Percentiles rank a stretch among this genome's conserved stretches.
Conservation (phyloP, 305 asterid genomes). For the Fraxinus latifolia region DNA sequence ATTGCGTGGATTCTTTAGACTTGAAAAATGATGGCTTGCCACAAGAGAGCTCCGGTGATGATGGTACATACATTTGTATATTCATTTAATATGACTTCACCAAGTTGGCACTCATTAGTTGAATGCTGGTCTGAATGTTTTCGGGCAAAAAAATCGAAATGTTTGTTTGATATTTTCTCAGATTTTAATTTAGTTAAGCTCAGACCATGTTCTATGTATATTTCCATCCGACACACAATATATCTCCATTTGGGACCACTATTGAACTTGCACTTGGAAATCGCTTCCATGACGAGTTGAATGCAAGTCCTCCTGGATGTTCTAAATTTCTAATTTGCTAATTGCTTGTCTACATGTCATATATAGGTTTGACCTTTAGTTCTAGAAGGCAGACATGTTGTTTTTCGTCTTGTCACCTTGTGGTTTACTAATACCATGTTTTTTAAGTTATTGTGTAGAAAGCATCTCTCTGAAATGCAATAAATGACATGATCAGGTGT, state of each 20-base stretch:
- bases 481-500: neutral
- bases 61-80: constrained; percentile 36
- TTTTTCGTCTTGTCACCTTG: neutral
- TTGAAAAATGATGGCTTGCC: constrained; percentile 30
- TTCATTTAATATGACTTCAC: neutral
- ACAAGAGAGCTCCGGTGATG: constrained; percentile 40
- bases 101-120: constrained; percentile 4
- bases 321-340: neutral
- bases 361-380: neutral
- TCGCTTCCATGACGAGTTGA: neutral
- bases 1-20: constrained; percentile 22
- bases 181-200: neutral
- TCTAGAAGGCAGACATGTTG: neutral
- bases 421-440: neutral
- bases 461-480: neutral
- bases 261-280: neutral
- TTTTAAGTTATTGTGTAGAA: neutral
- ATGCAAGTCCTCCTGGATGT: neutral
- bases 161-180: neutral
- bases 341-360: neutral
- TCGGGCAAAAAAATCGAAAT: neutral
- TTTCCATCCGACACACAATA: neutral
- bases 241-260: neutral
- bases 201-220: neutral
- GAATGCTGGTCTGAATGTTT: constrained; percentile 2